Percentiles rank a stretch among this genome's conserved stretches.
Conservation (phyloP, 495 filamentous ascomycete species). For the Hamigera avellanea region DNA sequence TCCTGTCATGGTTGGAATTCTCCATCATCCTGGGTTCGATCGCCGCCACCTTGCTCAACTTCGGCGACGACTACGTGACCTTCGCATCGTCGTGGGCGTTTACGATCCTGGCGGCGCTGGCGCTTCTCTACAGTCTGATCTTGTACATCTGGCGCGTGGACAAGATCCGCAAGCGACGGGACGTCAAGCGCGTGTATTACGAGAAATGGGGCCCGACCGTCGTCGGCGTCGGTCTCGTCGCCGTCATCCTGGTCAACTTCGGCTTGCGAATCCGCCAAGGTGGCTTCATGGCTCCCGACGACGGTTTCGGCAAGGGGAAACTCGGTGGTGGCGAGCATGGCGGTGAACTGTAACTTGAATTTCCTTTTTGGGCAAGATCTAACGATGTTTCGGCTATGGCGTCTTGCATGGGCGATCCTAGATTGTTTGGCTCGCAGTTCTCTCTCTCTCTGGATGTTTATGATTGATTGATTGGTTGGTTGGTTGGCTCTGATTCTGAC, state of each 20-base stretch:
- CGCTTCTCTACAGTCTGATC: constrained; percentile 65
- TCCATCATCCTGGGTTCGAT: constrained; percentile 88
- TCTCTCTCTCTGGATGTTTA: no score
- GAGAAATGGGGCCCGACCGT: constrained; percentile 75
- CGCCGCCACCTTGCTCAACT: constrained; percentile 85
- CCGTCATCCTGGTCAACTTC: constrained; percentile 69
- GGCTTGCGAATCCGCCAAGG: constrained; percentile 27
- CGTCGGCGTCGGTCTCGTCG: constrained; percentile 63
- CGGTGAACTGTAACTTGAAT: neutral
- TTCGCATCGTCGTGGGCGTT: constrained; percentile 65
- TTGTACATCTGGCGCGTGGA: constrained; percentile 81
- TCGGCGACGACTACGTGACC: constrained; percentile 44
- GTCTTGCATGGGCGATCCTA: no score
- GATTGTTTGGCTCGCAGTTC: no score
- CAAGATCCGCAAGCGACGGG: constrained; percentile 68
- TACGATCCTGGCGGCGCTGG: constrained; percentile 63
- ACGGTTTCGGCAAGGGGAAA: constrained; percentile 2
- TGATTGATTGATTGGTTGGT: no score
- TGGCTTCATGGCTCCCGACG: constrained; percentile 17
- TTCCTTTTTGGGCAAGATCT: neutral
- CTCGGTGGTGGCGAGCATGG: constrained; percentile 1
- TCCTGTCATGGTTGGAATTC: constrained; percentile 95
- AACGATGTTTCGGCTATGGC: constrained; percentile 4
- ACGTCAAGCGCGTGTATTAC: constrained; percentile 67
- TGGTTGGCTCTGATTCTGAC: no score